A percentile compares a stretch with the other conserved stretches of the same genome.
These are phyloP conservation scores for Neurospora sp. DNA, from an alignment of 495 filamentous ascomycete species.

Conservation along the genomic window DNA sequence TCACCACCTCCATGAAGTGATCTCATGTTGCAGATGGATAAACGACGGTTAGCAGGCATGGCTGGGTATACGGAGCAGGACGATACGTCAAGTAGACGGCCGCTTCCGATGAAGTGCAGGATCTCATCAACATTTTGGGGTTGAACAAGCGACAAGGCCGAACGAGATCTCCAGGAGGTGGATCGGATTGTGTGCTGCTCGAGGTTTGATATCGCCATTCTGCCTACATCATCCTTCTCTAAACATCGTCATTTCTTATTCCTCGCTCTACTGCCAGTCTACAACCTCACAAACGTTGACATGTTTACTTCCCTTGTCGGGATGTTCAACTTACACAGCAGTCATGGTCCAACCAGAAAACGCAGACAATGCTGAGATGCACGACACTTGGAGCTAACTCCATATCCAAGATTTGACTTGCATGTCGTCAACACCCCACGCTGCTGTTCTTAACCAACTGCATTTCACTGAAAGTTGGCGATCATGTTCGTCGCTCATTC, in stretches of 20 bases:
- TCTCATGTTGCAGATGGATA: background rate
- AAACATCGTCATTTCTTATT: background rate
- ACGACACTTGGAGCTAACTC: background rate
- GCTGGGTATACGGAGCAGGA: background rate
- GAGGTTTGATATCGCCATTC: background rate
- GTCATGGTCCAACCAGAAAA: background rate
- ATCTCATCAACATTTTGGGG: background rate
- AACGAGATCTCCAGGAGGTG: background rate
- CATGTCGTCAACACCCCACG: background rate
- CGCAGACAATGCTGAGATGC: background rate
- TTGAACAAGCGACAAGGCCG: background rate
- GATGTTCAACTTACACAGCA: background rate
- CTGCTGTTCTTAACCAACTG: background rate
- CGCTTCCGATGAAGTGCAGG: background rate
- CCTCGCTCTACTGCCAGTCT: background rate
- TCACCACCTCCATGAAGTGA: background rate
- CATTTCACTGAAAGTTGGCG: background rate
- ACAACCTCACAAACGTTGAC: background rate
- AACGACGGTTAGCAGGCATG: background rate
- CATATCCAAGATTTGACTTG: background rate
- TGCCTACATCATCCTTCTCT: background rate
- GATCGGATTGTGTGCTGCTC: background rate
- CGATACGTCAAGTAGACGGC: background rate
- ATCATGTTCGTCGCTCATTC: background rate
- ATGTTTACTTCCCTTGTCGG: background rate